Evolutionary conservation across 2,329 filamentous ascomycete genomes (phyloP).

Genomic region (Ceratocystis eucalypticola): DNA sequence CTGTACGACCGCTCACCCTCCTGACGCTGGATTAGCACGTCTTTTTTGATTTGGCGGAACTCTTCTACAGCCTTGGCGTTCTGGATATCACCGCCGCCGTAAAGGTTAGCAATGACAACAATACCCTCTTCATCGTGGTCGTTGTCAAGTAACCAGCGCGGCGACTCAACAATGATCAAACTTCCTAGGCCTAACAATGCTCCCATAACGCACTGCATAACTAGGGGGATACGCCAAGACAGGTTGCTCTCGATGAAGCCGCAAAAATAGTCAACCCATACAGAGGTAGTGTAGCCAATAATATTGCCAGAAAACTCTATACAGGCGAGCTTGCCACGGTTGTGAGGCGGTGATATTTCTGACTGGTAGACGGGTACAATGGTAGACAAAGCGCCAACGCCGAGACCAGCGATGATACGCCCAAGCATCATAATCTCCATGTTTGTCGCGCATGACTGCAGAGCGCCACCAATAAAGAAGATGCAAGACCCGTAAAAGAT

Average conservation of each 20-base stretch:
- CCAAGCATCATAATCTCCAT: constrained; percentile 85
- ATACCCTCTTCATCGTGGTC: constrained; percentile 98
- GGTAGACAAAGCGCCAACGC: constrained; percentile 77
- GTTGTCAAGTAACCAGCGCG: constrained; percentile 94
- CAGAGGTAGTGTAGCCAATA: constrained; percentile 84
- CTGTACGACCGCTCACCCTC: constrained; percentile 83
- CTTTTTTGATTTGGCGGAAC: constrained; percentile 98
- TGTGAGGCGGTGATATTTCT: constrained; percentile 91
- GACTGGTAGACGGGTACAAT: constrained; percentile 92
- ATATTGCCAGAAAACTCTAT: constrained; percentile 99
- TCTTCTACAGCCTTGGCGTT: constrained; percentile 85
- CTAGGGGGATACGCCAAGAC: constrained; percentile 79
- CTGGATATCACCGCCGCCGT: constrained; percentile 90
- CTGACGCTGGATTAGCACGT: constrained; percentile 81
- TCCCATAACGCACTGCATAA: constrained; percentile 94
- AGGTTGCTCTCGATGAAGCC: constrained; percentile 73
- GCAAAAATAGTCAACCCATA: constrained; percentile 98
- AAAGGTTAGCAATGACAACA: constrained; percentile 93
- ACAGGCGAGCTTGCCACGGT: constrained; percentile 86
- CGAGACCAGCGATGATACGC: constrained; percentile 70
- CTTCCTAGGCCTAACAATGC: constrained; percentile 71
- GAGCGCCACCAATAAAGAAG: constrained; percentile 69
- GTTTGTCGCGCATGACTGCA: constrained; percentile 68
- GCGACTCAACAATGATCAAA: constrained; percentile 89
- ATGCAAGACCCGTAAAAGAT: constrained; percentile 89